These are phyloP conservation scores for Cordyceps sp. DNA, from an alignment of 2,329 filamentous ascomycete genomes.

Conservation along the genomic window DNA sequence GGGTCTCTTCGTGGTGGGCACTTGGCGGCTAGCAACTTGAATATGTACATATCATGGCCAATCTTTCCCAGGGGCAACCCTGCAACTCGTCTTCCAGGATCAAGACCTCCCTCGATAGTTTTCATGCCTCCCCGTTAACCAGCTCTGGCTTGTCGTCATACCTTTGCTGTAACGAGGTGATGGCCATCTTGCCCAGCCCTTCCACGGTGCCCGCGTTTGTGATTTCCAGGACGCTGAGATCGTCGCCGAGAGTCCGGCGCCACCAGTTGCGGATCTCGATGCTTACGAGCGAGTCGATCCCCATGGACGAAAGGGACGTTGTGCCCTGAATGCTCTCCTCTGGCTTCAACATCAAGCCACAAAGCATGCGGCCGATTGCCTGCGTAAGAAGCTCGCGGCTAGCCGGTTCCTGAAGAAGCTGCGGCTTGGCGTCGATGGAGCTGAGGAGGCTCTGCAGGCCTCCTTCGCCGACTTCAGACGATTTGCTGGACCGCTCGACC, in stretches of 20 bases:
- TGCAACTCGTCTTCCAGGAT: no score
- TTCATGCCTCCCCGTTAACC: no score
- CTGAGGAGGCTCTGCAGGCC: not conserved
- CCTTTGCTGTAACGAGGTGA: not conserved
- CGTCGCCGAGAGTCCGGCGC: conserved; percentile 6
- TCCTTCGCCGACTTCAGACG: not conserved
- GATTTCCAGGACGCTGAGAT: conserved; percentile 8
- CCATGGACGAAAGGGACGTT: conserved; percentile 1
- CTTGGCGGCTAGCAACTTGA: no score
- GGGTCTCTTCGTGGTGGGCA: no score
- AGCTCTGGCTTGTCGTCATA: no score
- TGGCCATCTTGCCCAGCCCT: not conserved
- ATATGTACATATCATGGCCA: no score
- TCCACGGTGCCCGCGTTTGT: conserved; percentile 1
- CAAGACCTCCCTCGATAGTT: no score
- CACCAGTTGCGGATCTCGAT: conserved; percentile 10
- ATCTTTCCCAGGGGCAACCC: no score
- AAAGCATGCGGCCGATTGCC: not conserved
- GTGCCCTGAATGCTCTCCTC: not conserved
- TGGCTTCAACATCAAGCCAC: not conserved
- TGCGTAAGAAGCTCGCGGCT: not conserved
- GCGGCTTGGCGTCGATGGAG: not conserved
- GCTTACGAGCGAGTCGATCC: conserved; percentile 8
- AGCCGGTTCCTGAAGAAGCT: not conserved
- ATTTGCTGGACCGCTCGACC: not conserved